Base-by-base conservation (phyloP, 2,329 filamentous ascomycete genomes). In the Lachnellula hyalina region DNA sequence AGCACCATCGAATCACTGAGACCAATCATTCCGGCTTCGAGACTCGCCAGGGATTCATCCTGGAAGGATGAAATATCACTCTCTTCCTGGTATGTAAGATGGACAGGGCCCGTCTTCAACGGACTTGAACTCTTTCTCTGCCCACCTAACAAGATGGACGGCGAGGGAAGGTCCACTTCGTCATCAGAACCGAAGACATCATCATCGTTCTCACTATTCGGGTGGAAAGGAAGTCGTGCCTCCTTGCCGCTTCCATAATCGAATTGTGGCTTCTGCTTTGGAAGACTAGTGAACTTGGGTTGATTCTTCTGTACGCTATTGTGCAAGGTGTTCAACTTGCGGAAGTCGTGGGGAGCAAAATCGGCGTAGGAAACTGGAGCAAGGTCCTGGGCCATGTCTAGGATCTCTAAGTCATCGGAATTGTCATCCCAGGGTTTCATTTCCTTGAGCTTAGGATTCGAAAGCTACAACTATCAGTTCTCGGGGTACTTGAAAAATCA, bases 91-190 rank as follows among this genome's bases (percentile, higher is more conserved):
- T 28, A 17, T 32, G 9, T 32, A 9, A 12, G 11, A 28, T 19
- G 21, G n/a, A 23, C 14, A 28, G 46, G 42, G 14, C 41, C 12
- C 32, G 35, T 49, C 14, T 49, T 32, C 14, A 51, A 48, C 17
- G 45, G 25, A 32, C 51, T 47, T 7, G 14, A 11, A 32, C 40
- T 34, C n/a, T 42, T 46, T 9, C 50, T 55, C 5, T 36, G 7
- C 3, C n/a, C 40, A 7, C 40, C 38, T 15, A 73, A 36, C 12
- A 73, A 56, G 12, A 56, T 50, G 23, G 69, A 69, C 25, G 70
- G 67, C 6, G 72, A 71, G 25, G 72, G 72, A 25, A 76, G 60
- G 51, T 74, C 70, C 9, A 68, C 68, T 12, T 71, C 71, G 47
- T 70, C 72, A 5, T 67, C 70, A 41, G 46, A 40, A 45, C 55